Base-by-base conservation (phyloP, 192 early-diverging fungal species). In the Coemansia sp. region DNA sequence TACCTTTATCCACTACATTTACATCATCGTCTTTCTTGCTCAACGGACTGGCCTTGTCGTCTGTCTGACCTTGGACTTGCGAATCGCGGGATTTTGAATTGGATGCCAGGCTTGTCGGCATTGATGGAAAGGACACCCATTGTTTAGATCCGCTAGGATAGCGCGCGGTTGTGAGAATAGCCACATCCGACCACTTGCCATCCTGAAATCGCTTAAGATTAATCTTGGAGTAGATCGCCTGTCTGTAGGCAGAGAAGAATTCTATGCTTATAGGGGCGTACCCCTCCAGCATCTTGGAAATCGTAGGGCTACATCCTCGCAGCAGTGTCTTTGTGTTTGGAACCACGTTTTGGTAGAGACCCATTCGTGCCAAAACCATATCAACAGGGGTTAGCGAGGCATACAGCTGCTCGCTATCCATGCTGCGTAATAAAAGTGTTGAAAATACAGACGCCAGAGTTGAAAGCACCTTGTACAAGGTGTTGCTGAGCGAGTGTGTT, bases 381-480 rank as follows among this genome's bases (percentile, higher is more conserved):
- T 83, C 80, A 7, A 62, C 32, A 5, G 71, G 62, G 0, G 58
- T 21, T 10, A 64, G 23, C 37, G 66, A 63, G 39, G 37, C n/a
- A 40, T 68, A 68, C 39, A 38, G 19, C 50, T 67, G 62, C 19
- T 69, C 59, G 4, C 54, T 70, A 47, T 74, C 75, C 53, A 74
- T 58, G 3, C 58, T 45, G 11, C 72, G 80, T 50, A 74, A 10
- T 9, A 77, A 59, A 6, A 74, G 65, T 9, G 72, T 68, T 3
- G 75, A 77, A 43, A 71, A 74, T 26, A 77, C 75, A n/a, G 58
- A 50, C 4, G 74, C 50, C 16, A 70, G 62, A 16, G 80, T 77
- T n/a, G 60, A 69, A 12, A 83, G 72, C n/a, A 67, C 63, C 37
- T 58, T 58, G 64, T 77, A 77, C 15, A 83, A 66, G 62, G 80